A percentile compares a stretch with the other conserved stretches of the same genome.
Evolutionary conservation across 768 basidiomycete genomes (phyloP).

Genomic region (Rhodotorula toruloides): DNA sequence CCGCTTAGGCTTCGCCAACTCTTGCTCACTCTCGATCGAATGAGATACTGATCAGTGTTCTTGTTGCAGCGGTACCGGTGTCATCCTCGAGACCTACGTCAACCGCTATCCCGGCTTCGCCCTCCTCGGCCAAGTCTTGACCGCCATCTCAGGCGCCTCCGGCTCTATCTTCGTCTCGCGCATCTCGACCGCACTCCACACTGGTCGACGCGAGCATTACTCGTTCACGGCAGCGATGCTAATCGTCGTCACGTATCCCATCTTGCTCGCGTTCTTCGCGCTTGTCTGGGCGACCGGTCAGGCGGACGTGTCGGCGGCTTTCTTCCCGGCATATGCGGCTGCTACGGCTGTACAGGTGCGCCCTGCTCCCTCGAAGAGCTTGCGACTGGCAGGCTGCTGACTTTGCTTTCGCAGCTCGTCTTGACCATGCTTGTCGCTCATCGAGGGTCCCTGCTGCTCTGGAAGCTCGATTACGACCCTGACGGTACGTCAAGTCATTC

Average conservation of each 20-base stretch:
- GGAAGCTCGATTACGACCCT: conserved; percentile 42
- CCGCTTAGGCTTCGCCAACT: neutral
- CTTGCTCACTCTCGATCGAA: neutral
- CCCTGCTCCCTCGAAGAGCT: neutral
- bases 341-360: conserved; percentile 28
- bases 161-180: conserved; percentile 88
- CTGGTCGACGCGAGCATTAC: conserved; percentile 41
- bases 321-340: conserved; percentile 60
- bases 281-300: conserved; percentile 67
- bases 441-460: conserved; percentile 31
- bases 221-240: conserved; percentile 54
- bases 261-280: conserved; percentile 68
- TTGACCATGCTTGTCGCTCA: conserved; percentile 20
- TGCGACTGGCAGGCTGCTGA: no score
- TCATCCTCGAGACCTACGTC: conserved; percentile 85
- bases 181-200: conserved; percentile 80
- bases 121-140: conserved; percentile 77
- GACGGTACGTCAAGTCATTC: conserved; percentile 18
- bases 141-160: conserved; percentile 80
- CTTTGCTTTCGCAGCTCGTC: conserved; percentile 1
- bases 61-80: conserved; percentile 67
- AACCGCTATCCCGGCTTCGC: conserved; percentile 81
- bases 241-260: conserved; percentile 67
- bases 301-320: conserved; percentile 65
- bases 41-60: neutral